phyloP scores from a whole-genome alignment of 305 asterid species.

The Rubia peregrina region DNA sequence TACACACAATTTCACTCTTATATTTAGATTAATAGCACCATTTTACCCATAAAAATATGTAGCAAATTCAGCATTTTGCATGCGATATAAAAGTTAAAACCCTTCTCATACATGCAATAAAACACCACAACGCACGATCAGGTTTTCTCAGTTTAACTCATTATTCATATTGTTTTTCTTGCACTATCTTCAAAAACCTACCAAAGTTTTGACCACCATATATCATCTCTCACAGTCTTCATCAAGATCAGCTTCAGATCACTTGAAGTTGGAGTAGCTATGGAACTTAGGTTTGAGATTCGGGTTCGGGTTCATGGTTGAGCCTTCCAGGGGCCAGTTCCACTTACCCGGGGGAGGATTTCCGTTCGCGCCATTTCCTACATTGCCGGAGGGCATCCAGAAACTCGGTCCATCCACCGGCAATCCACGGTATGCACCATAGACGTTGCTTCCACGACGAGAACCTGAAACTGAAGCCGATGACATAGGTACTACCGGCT shows the following conservation, averaged over 20 bases:
- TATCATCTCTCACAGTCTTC: neutral
- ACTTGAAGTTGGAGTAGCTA: conserved; percentile 28
- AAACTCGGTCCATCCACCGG: conserved; percentile 23
- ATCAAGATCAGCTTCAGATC: conserved; percentile 13
- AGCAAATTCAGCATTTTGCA: neutral
- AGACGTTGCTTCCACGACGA: conserved; percentile 23
- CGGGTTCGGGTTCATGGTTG: conserved; percentile 12
- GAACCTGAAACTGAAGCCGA: conserved; percentile 27
- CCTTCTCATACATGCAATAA: neutral
- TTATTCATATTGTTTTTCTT: conserved; percentile 18
- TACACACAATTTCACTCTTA: neutral
- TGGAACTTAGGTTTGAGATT: conserved; percentile 24
- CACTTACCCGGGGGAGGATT: conserved; percentile 24
- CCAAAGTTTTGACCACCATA: conserved; percentile 4
- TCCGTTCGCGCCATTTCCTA: conserved; percentile 13
- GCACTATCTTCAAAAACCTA: conserved; percentile 11
- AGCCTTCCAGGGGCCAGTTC: conserved; percentile 30
- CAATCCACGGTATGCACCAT: conserved; percentile 24
- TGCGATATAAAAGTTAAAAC: neutral
- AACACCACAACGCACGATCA: neutral
- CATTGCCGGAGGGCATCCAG: conserved; percentile 25
- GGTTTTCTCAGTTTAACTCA: conserved; percentile 1
- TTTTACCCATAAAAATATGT: neutral
- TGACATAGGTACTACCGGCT: conserved; percentile 20
- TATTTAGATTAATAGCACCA: too few species aligned